These are phyloP conservation scores for Pseudogymnoascus sp. DNA, from an alignment of 2,329 filamentous ascomycete genomes.

Conservation along the genomic window DNA sequence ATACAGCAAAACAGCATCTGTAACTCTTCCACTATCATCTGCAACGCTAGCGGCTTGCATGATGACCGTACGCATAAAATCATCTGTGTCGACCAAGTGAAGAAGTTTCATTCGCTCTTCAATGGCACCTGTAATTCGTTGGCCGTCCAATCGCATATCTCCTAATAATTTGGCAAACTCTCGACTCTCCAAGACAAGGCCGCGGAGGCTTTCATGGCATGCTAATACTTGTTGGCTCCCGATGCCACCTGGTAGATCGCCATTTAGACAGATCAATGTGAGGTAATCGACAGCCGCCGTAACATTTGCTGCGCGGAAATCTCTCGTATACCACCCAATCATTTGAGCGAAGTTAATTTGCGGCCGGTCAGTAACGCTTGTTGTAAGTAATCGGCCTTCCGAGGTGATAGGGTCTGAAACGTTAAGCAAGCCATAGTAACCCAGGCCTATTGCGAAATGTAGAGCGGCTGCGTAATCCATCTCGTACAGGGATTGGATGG, in stretches of 20 bases:
- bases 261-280: conserved; percentile 82
- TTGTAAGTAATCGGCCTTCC: conserved; percentile 60
- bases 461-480: conserved; percentile 91
- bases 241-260: conserved; percentile 66
- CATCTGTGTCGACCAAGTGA: conserved; percentile 67
- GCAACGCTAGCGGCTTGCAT: conserved; percentile 85
- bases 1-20: conserved; percentile 89
- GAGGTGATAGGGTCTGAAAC: conserved; percentile 73
- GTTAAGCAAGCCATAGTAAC: conserved; percentile 82
- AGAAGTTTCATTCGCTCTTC: conserved; percentile 80
- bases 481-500: conserved; percentile 81
- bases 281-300: conserved; percentile 92
- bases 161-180: conserved; percentile 93
- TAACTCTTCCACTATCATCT: conserved; percentile 87
- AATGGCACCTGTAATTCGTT: conserved; percentile 76
- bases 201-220: conserved; percentile 86
- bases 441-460: conserved; percentile 84
- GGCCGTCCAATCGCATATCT: conserved; percentile 80
- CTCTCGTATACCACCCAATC: conserved; percentile 88
- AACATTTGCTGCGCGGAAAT: conserved; percentile 86
- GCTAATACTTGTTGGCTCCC: conserved; percentile 71
- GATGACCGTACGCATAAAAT: conserved; percentile 88
- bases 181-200: conserved; percentile 90
- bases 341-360: conserved; percentile 94
- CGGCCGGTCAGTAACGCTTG: conserved; percentile 61